Conservation (phyloP, 108 stramenopile genomes). For the Skeletonema potamos region DNA sequence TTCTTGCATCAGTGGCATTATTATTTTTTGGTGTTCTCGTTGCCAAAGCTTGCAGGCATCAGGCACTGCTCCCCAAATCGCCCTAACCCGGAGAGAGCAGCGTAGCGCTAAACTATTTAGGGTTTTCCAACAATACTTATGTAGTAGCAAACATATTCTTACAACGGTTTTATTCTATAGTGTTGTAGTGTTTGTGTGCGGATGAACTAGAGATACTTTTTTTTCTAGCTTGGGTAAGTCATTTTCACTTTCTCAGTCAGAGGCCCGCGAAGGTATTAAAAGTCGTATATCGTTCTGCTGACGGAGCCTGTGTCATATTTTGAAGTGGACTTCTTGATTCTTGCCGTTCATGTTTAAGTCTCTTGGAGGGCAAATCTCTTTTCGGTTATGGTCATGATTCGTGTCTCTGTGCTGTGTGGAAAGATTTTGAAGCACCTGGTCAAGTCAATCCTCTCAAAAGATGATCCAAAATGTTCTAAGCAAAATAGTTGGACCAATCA, state of each 20-base stretch:
- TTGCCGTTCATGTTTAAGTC: neutral
- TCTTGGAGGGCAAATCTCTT: neutral
- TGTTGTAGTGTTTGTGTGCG: neutral
- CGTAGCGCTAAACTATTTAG: no score
- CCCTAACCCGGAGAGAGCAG: no score
- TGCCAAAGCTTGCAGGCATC: neutral
- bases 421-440: neutral
- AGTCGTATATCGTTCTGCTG: no score
- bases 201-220: neutral
- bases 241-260: neutral
- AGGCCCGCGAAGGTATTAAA: neutral
- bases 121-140: neutral
- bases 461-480: neutral
- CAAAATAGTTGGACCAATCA: slow-evolving; percentile 43
- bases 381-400: neutral
- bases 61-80: no score
- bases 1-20: no score
- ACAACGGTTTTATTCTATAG: neutral
- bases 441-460: no score
- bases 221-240: neutral
- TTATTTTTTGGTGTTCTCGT: neutral
- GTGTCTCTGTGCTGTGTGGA: no score
- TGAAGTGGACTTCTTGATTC: neutral
- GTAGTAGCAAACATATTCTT: neutral
- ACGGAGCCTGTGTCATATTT: neutral